These are phyloP conservation scores for Xylaria polymorpha DNA, from an alignment of 2,329 filamentous ascomycete species.

Conservation along the genomic window DNA sequence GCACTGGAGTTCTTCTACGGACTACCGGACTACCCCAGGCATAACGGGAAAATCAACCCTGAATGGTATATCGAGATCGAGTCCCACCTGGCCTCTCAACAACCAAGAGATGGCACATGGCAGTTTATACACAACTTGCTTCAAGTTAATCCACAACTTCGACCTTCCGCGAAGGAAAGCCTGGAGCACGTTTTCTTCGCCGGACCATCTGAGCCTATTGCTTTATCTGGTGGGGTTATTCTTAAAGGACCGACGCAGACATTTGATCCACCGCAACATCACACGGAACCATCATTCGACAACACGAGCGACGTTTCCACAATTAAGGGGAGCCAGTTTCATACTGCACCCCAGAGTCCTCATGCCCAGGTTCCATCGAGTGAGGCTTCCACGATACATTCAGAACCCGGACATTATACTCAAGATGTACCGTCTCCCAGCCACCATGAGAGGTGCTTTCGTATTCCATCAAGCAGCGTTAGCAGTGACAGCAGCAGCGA, in stretches of 20 bases:
- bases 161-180: neutral
- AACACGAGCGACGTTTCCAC: neutral
- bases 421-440: neutral
- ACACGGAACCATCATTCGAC: neutral
- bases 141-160: neutral
- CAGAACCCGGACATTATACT: too few relatives aligned
- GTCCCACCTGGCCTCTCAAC: neutral
- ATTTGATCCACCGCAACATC: neutral
- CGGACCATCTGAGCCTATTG: neutral
- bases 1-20: neutral
- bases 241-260: neutral
- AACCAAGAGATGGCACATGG: neutral
- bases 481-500: neutral
- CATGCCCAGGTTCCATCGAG: neutral
- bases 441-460: neutral
- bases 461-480: neutral
- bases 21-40: neutral
- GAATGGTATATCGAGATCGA: neutral
- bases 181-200: neutral
- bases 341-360: neutral
- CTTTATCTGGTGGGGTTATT: neutral
- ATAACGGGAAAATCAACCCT: too few relatives aligned
- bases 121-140: neutral
- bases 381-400: neutral
- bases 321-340: neutral